These are phyloP conservation scores for Diaporthe caulivora DNA, from an alignment of 2,329 filamentous ascomycete species.

Conservation along the genomic window DNA sequence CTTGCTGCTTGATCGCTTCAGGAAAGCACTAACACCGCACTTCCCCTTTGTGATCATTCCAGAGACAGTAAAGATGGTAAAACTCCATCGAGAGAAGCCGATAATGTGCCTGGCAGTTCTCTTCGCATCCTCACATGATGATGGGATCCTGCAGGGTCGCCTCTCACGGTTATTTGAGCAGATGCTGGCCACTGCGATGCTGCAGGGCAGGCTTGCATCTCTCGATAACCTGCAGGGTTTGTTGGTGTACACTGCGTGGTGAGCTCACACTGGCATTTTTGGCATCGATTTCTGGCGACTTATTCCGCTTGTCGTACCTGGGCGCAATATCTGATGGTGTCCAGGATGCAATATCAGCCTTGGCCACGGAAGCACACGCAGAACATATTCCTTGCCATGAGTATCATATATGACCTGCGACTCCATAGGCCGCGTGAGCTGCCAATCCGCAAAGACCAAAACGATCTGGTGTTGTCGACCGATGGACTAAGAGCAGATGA, in stretches of 20 bases:
- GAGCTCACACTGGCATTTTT: not conserved
- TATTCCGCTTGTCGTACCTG: not conserved
- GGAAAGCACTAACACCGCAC: not conserved
- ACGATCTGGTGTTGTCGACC: not conserved
- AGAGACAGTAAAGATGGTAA: not conserved
- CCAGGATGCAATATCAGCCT: slow-evolving; percentile 8
- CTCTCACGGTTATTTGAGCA: not conserved
- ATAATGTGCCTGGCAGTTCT: slow-evolving; percentile 12
- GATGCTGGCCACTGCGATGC: not conserved
- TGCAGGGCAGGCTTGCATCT: not conserved
- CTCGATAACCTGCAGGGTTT: slow-evolving; percentile 10
- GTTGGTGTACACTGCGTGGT: slow-evolving; percentile 5
- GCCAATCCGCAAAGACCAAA: not conserved
- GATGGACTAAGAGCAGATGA: not conserved
- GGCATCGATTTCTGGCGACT: fast-evolving
- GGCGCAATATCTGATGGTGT: not conserved
- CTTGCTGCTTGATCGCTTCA: not conserved
- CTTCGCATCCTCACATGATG: not conserved
- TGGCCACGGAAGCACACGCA: not conserved
- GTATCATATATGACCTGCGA: not conserved
- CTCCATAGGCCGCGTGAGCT: not conserved
- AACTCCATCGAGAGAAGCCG: slow-evolving; percentile 2
- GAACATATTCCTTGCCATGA: slow-evolving; percentile 10
- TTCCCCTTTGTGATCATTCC: slow-evolving; percentile 6
- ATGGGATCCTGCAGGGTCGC: not conserved